phyloP scores from a whole-genome alignment of 805 yeast species.

The Teunomyces funiuensis region DNA sequence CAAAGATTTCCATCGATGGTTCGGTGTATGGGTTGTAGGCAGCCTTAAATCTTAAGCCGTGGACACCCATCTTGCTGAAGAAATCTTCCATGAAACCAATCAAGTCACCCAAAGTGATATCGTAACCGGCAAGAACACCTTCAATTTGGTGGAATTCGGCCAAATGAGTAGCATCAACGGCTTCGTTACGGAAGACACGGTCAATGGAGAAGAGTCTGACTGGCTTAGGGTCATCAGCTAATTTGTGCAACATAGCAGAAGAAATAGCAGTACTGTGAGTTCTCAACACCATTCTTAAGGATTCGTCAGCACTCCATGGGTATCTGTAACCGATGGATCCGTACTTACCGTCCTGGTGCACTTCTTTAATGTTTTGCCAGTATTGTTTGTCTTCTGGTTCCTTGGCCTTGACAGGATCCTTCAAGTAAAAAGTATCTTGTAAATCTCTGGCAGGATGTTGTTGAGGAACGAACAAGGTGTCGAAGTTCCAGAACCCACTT shows the following conservation, averaged over 20 bases:
- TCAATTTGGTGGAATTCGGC: slow-evolving; percentile 99
- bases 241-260: slow-evolving; percentile 77
- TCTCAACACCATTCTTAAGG: slow-evolving; percentile 88
- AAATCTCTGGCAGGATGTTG: slow-evolving; percentile 99
- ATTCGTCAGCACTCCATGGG: slow-evolving; percentile 93
- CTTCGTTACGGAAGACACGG: slow-evolving; percentile 98
- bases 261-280: slow-evolving; percentile 98
- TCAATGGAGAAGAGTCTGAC: slow-evolving; percentile 92
- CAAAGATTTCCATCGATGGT: slow-evolving; percentile 96
- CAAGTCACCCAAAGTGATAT: slow-evolving; percentile 90
- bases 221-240: slow-evolving; percentile 88
- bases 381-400: slow-evolving; percentile 79
- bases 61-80: slow-evolving; percentile 96
- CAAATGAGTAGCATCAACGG: slow-evolving; percentile 98
- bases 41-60: slow-evolving; percentile 93
- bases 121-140: slow-evolving; percentile 97
- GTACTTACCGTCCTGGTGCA: slow-evolving; percentile 85
- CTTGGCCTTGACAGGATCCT: slow-evolving; percentile 83
- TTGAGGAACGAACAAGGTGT: slow-evolving; percentile 94
- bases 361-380: slow-evolving; percentile 74
- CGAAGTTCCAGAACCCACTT: slow-evolving; percentile 98
- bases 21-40: slow-evolving; percentile 99
- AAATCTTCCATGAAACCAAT: slow-evolving; percentile 98
- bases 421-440: slow-evolving; percentile 97
- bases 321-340: slow-evolving; percentile 98